Evolutionary conservation across 2,329 filamentous ascomycete genomes (phyloP).

Genomic region (Phaeosphaeria sp.): DNA sequence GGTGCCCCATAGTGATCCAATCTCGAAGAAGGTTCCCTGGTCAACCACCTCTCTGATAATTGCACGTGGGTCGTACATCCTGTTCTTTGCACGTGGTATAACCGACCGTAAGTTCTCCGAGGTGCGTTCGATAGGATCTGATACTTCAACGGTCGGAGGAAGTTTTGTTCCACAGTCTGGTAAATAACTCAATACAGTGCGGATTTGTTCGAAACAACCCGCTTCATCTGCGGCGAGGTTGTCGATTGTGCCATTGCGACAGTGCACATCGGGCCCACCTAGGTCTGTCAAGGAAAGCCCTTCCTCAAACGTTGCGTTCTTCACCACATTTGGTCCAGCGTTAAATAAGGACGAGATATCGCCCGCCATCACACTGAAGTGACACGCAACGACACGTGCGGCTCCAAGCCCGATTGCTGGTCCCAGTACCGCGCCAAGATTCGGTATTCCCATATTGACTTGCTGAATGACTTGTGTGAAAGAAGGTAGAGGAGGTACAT

Average conservation of each 20-base stretch:
- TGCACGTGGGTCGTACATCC: slow-evolving; percentile 66
- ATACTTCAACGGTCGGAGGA: slow-evolving; percentile 56
- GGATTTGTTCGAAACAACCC: slow-evolving; percentile 67
- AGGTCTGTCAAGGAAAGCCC: slow-evolving; percentile 64
- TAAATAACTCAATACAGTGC: slow-evolving; percentile 63
- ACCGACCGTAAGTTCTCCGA: slow-evolving; percentile 60
- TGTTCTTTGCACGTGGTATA: slow-evolving; percentile 63
- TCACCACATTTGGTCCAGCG: slow-evolving; percentile 68
- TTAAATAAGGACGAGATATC: slow-evolving; percentile 69
- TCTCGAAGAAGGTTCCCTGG: slow-evolving; percentile 66
- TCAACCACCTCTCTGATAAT: slow-evolving; percentile 67
- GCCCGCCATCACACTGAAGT: slow-evolving; percentile 71
- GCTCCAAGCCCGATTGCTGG: slow-evolving; percentile 70
- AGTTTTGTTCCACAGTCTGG: slow-evolving; percentile 63
- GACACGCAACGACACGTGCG: slow-evolving; percentile 66
- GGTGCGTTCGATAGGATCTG: slow-evolving; percentile 59
- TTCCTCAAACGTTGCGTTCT: slow-evolving; percentile 69
- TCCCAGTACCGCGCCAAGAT: slow-evolving; percentile 67
- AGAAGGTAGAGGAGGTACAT: slow-evolving; percentile 63
- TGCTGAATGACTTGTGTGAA: slow-evolving; percentile 63
- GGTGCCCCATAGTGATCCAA: slow-evolving; percentile 67
- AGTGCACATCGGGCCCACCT: slow-evolving; percentile 67
- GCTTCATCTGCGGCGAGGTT: slow-evolving; percentile 66
- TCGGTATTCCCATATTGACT: slow-evolving; percentile 68
- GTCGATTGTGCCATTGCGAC: slow-evolving; percentile 70